Conservation (phyloP, 164 flowering plant species). For the Platanus orientalis region DNA sequence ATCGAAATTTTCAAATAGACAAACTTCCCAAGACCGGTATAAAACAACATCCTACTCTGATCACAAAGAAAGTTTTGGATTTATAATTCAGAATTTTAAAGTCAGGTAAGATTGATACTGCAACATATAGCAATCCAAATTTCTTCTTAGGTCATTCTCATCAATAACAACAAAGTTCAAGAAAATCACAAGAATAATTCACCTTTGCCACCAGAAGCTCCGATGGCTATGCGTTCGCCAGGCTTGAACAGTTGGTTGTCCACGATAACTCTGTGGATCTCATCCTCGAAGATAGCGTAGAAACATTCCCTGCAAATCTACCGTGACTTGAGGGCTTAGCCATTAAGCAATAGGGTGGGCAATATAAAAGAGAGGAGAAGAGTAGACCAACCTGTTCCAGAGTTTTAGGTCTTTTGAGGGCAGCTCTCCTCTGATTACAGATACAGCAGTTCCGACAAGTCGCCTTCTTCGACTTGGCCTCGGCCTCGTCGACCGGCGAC, state of each 20-base stretch:
- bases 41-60: too few relatives aligned
- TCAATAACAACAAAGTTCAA: too few relatives aligned
- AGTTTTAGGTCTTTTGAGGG: constrained; percentile 90
- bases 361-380: not conserved
- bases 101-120: too few relatives aligned
- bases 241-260: constrained; percentile 74
- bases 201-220: constrained; percentile 99
- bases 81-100: too few relatives aligned
- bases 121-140: too few relatives aligned
- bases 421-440: constrained; percentile 53
- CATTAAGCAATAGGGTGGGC: not conserved
- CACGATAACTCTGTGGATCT: constrained; percentile 82
- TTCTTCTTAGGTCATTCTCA: too few relatives aligned
- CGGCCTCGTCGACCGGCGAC: not conserved
- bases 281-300: constrained; percentile 84
- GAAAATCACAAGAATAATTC: not conserved
- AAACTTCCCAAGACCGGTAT: too few relatives aligned
- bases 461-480: constrained; percentile 21
- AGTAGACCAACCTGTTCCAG: constrained; percentile 50
- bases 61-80: too few relatives aligned
- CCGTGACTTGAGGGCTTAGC: not conserved
- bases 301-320: constrained; percentile 98
- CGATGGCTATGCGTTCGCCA: constrained; percentile 90
- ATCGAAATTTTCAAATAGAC: too few relatives aligned
- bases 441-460: constrained; percentile 36